These are phyloP conservation scores for Pseudotulostoma volvatum DNA, from an alignment of 495 filamentous ascomycete genomes.

Conservation along the genomic window DNA sequence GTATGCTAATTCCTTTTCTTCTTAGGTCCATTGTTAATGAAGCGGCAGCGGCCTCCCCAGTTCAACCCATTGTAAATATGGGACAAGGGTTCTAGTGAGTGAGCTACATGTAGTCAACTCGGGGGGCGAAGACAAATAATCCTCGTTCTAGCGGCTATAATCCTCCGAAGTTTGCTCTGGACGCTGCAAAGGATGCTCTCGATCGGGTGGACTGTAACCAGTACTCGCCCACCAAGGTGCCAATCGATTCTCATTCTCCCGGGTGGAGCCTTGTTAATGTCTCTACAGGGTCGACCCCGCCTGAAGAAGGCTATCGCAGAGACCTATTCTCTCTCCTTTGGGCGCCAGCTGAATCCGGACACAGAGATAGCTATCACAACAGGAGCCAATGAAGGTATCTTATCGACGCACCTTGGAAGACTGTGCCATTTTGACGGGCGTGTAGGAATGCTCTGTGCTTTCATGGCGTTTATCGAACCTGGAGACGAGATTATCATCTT, in stretches of 20 bases:
- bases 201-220: conserved; percentile 96
- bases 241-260: too few species aligned
- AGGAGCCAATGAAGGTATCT: conserved; percentile 78
- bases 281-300: conserved; percentile 54
- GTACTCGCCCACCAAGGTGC: conserved; percentile 81
- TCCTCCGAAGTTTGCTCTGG: conserved; percentile 75
- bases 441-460: conserved; percentile 72
- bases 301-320: conserved; percentile 82
- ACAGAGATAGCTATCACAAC: conserved; percentile 91
- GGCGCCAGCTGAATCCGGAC: conserved; percentile 61
- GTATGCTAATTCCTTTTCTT: not conserved
- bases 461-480: conserved; percentile 91
- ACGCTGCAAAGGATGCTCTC: conserved; percentile 78
- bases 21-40: conserved; percentile 89
- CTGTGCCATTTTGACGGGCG: conserved; percentile 3
- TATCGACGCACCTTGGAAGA: not conserved
- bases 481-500: conserved; percentile 96
- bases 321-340: conserved; percentile 77
- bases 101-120: not conserved
- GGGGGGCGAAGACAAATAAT: not conserved
- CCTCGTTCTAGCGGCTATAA: conserved; percentile 58
- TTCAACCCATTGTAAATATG: conserved; percentile 88
- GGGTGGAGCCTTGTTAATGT: too few species aligned
- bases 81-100: conserved; percentile 83
- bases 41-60: conserved; percentile 65